phyloP scores from a whole-genome alignment of 208 protist genomes.

The Trypanosoma mega region DNA sequence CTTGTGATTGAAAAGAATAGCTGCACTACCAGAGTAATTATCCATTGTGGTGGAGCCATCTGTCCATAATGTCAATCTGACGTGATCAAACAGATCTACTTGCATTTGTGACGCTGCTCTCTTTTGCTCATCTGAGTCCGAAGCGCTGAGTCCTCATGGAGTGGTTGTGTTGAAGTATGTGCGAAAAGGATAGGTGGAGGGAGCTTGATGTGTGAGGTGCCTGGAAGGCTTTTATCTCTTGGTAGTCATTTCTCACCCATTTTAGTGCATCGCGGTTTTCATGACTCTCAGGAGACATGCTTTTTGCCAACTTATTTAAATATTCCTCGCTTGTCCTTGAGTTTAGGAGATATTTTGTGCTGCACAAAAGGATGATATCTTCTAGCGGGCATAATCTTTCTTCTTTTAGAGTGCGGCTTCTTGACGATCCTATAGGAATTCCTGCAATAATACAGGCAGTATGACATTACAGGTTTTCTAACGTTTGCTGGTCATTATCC shows the following conservation, averaged over 20 bases:
- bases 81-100: not conserved
- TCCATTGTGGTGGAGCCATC: not conserved
- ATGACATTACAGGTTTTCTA: not conserved
- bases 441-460: not conserved
- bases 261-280: not conserved
- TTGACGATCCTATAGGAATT: not conserved
- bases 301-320: not conserved
- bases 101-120: not conserved
- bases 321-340: not conserved
- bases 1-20: not conserved
- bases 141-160: not conserved
- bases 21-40: not conserved
- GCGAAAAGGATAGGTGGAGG: not conserved
- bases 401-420: not conserved
- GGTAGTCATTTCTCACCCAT: not conserved
- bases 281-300: not conserved
- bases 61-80: not conserved
- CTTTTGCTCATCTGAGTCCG: not conserved
- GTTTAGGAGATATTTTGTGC: not conserved
- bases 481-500: not conserved
- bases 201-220: not conserved
- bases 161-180: not conserved
- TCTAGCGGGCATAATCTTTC: not conserved
- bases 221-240: not conserved
- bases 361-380: not conserved